Evolutionary conservation across 345 rosid genomes (phyloP).

Genomic region (Arabis alpina): DNA sequence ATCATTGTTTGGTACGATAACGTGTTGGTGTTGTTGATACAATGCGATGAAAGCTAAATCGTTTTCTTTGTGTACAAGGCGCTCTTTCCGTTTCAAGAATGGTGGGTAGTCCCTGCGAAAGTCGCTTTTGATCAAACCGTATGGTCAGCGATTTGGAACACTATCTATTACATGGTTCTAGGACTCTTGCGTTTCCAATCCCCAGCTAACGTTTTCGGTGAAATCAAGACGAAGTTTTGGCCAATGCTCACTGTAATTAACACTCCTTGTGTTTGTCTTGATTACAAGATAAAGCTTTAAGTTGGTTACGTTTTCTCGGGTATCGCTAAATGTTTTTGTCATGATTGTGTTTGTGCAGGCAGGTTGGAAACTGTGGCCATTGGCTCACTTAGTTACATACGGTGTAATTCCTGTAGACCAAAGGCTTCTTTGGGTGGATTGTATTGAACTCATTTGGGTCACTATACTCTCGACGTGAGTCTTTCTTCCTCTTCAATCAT

Average conservation of each 20-base stretch:
- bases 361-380: conserved; percentile 98
- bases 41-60: conserved; percentile 28
- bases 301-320: background rate
- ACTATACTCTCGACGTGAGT: conserved; percentile 85
- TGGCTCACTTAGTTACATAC: conserved; percentile 85
- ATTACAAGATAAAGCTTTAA: conserved; percentile 5
- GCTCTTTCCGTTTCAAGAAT: conserved; percentile 76
- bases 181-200: conserved; percentile 82
- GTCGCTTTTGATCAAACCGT: conserved; percentile 85
- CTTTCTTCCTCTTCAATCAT: conserved; percentile 17
- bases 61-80: conserved; percentile 50
- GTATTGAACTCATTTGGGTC: conserved; percentile 94
- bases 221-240: conserved; percentile 70
- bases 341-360: conserved; percentile 53
- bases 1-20: background rate
- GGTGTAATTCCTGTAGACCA: conserved; percentile 83
- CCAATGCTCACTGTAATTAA: conserved; percentile 73
- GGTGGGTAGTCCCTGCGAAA: conserved; percentile 97
- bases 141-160: conserved; percentile 92
- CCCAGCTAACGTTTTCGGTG: conserved; percentile 55
- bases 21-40: background rate
- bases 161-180: conserved; percentile 67
- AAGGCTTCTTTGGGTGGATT: conserved; percentile 97
- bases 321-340: background rate
- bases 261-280: background rate